Conservation (phyloP, 2,329 filamentous ascomycete species). For the Emergomyces pasteurianus region DNA sequence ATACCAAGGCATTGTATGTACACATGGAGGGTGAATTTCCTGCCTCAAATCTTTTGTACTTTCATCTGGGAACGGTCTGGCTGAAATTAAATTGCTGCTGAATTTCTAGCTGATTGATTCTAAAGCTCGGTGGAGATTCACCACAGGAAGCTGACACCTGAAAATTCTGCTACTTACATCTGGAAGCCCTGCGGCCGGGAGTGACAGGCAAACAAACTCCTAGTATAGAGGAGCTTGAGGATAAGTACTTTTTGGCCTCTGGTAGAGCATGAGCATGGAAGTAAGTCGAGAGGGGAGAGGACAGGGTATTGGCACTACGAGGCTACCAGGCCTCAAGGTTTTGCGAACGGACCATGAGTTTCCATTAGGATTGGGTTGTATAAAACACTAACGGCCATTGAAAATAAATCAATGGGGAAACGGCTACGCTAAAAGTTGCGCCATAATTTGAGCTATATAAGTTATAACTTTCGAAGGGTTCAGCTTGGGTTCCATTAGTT, state of each 20-base stretch:
- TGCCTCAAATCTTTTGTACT: background rate
- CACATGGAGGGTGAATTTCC: background rate
- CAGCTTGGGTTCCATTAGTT: background rate
- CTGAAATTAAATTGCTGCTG: background rate
- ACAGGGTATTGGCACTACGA: background rate
- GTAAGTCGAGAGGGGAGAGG: background rate
- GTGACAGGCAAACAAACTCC: too few relatives aligned
- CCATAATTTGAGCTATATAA: background rate
- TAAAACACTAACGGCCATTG: too few relatives aligned
- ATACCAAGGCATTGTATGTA: background rate
- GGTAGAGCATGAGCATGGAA: background rate
- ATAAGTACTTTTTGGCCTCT: too few relatives aligned
- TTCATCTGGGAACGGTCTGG: background rate
- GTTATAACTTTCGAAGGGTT: background rate
- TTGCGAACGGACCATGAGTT: background rate
- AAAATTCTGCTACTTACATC: slow-evolving; percentile 51
- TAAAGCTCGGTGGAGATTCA: slow-evolving; percentile 43
- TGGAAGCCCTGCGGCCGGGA: too few relatives aligned
- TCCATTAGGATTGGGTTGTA: too few relatives aligned
- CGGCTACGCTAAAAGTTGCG: background rate
- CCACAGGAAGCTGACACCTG: slow-evolving; percentile 51
- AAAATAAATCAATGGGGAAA: background rate
- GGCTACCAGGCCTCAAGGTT: background rate
- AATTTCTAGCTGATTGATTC: background rate
- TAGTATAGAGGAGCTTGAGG: too few relatives aligned